Base-by-base conservation (phyloP, 306 rosid genomes). In the Albizia julibrissin region DNA sequence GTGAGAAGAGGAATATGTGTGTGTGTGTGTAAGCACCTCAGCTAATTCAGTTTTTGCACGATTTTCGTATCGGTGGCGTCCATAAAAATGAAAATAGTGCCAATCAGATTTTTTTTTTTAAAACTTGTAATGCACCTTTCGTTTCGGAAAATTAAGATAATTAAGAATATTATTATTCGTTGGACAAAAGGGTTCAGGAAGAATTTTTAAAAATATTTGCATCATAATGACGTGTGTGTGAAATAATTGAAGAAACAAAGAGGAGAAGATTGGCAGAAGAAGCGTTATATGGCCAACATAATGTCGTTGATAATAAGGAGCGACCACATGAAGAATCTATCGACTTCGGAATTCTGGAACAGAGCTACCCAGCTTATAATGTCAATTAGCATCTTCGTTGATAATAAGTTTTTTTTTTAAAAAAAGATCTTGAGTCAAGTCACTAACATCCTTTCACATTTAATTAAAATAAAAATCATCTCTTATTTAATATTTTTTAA, bases 241-340 rank as follows among this genome's bases (percentile, higher is more conserved):
- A 71, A 72, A 43, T 83, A 72, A 43, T 83, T 61, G 0, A 37
- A 85, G 88, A 85, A 64, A 84, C 79, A 50, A 82, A 66, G 84
- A 78, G 47, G 76, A 85, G 78, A 16, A 22, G 73, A 3, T 44
- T 67, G 84, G 81, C 66, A 69, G 27, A 62, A 18, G 74, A 39
- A 42, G 72, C 74, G 10, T 39, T 34, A 66, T 47, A 74, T 50
- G 62, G 21, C 49, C 86, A 37, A 10, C 84, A 80, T 43, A 72
- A 67, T 82, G 73, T 34, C 6, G 73, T 33, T 69, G 37, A 11
- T 64, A 46, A 46, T 3, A 18, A 46, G 11, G 27, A 8, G 67
- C 81, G 71, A 54, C 73, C 31, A 18, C 69, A 71, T 62, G 58
- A 52, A 11, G 21, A 52, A 42, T 46, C 59, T 49, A 42, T 80